Base-by-base conservation (phyloP, 176 grass and related monocot genomes). In the Triticum monococcum region DNA sequence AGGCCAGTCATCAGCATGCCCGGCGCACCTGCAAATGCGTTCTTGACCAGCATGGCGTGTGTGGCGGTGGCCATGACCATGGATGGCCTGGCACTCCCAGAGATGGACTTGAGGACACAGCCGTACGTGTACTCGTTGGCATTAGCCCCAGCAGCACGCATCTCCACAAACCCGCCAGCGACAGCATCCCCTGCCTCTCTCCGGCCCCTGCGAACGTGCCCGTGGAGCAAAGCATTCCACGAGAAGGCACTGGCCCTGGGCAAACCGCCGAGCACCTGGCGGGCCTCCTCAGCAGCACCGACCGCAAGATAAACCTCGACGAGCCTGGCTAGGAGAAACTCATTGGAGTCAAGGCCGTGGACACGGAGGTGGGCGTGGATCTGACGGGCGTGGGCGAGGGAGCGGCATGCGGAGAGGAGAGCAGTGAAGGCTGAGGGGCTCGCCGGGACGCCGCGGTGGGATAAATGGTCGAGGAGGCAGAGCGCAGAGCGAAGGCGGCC, bases 81-180 rank as follows among this genome's bases (percentile, higher is more conserved):
- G 12, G 96, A 91, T 23, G 90, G 93, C 64, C 88, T 72, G 35
- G 81, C 35, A 30, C 89, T 95, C 64, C 93, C 93, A 3, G 91
- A 87, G 68, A 95, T 91, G 28, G 93, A 92, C 90, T 98, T 98
- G 77, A 98, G 87, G 84, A 98, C 54, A 67, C 91, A 98, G 36
- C 86, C 83, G 71, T 91, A 95, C 9, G 91, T 95, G 91, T 94
- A 98, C 68, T 95, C 93, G 6, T 95, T 98, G 18, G 87, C 75
- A 23, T 54, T 48, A 32, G 91, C 93, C 68, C 91, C 90, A 8
- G 84, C 69, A 28, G 86, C 86, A 11, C 72, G 88, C 96, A 98
- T 98, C 80, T 90, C 86, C 1, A 79, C 40, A 23, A 98, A 94
- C 25, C 88, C 82, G 2, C 62, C 77, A 6, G 86, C 43, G 14